A percentile compares a stretch with the other conserved stretches of the same genome.
These are phyloP conservation scores for Favolaschia claudopus DNA, from an alignment of 768 basidiomycete species.

Conservation along the genomic window DNA sequence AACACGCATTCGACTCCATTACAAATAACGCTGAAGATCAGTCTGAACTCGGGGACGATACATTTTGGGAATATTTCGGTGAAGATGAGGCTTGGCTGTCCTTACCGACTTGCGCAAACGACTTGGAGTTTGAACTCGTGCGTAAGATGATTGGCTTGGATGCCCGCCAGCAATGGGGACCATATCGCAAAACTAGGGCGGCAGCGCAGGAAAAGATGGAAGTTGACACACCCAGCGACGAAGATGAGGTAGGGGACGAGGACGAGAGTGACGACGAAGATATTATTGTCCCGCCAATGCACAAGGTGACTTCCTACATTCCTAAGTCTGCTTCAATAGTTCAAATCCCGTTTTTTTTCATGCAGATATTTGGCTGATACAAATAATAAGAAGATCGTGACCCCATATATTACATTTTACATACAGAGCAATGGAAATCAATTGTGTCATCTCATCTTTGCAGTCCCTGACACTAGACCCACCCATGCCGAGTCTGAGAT, in stretches of 20 bases:
- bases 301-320: too few species aligned
- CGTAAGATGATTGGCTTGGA: slow-evolving; percentile 34
- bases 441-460: slow-evolving; percentile 3
- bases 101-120: slow-evolving; percentile 32
- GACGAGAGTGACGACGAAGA: background rate
- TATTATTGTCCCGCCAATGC: too few species aligned
- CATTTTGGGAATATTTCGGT: slow-evolving; percentile 28
- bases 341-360: too few species aligned
- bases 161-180: slow-evolving; percentile 27
- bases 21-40: slow-evolving; percentile 33
- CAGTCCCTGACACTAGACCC: background rate
- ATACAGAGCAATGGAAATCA: too few species aligned
- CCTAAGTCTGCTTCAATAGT: too few species aligned
- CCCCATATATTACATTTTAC: too few species aligned
- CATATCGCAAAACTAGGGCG: slow-evolving; percentile 1
- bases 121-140: slow-evolving; percentile 39
- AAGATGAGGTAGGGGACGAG: background rate
- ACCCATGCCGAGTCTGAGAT: background rate
- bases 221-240: background rate
- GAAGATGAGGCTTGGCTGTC: slow-evolving; percentile 26
- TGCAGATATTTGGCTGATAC: too few species aligned
- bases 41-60: slow-evolving; percentile 34
- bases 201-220: background rate
- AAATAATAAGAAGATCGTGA: too few species aligned
- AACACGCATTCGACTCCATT: slow-evolving; percentile 38